Conservation (phyloP, 768 basidiomycete genomes). For the Podaxis sp. region DNA sequence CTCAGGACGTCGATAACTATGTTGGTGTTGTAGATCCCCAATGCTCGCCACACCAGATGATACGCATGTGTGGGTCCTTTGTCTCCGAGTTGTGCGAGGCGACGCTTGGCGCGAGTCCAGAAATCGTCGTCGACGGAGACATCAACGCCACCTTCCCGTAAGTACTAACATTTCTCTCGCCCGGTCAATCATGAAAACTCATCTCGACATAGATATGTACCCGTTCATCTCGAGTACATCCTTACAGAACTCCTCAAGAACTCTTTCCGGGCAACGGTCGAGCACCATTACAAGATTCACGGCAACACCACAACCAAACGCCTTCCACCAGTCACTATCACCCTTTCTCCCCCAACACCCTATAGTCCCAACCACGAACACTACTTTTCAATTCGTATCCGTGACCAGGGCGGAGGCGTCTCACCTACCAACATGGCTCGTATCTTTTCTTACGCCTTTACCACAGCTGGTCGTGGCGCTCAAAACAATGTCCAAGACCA, state of each 20-base stretch:
- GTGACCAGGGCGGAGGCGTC: conserved; percentile 88
- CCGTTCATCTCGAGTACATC: conserved; percentile 90
- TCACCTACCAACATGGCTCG: conserved; percentile 68
- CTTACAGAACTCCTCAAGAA: conserved; percentile 91
- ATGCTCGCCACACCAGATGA: conserved; percentile 73
- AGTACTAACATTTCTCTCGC: conserved; percentile 30
- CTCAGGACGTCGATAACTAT: conserved; percentile 37
- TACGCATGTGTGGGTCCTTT: conserved; percentile 79
- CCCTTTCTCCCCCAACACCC: conserved; percentile 58
- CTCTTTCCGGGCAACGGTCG: conserved; percentile 86
- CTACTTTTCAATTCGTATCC: conserved; percentile 76
- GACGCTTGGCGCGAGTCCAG: conserved; percentile 72
- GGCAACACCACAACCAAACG: conserved; percentile 29
- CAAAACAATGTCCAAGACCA: conserved; percentile 36
- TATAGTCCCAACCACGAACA: conserved; percentile 27
- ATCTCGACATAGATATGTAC: conserved; percentile 65
- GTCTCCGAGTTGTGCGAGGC: conserved; percentile 84
- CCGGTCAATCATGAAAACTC: conserved; percentile 12
- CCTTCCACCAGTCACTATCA: conserved; percentile 68
- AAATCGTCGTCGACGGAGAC: conserved; percentile 70
- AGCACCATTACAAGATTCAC: conserved; percentile 45
- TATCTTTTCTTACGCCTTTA: conserved; percentile 92
- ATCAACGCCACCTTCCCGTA: conserved; percentile 75
- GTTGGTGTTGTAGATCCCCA: conserved; percentile 75
- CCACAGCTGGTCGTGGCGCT: conserved; percentile 66